Evolutionary conservation across 768 basidiomycete genomes (phyloP).

Genomic region (Agrocybe pediades): DNA sequence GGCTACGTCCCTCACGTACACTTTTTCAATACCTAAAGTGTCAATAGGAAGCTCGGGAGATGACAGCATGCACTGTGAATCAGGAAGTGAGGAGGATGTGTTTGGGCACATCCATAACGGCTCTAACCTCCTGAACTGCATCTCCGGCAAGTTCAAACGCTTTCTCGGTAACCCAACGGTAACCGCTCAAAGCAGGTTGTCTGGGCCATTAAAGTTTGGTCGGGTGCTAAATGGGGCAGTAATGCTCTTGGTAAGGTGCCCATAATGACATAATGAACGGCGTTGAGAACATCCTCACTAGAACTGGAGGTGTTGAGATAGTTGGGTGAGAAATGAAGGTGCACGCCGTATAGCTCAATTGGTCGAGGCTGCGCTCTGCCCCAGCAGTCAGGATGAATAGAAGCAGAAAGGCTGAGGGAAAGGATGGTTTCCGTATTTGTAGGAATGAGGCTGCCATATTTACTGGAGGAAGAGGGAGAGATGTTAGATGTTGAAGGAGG

Average conservation of each 20-base stretch:
- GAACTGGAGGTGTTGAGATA: conserved; percentile 46
- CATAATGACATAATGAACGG: conserved; percentile 74
- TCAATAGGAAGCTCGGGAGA: not conserved
- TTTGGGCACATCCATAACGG: conserved; percentile 47
- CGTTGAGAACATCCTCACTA: conserved; percentile 54
- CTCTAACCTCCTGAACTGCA: conserved; percentile 36
- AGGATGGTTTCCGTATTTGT: conserved; percentile 43
- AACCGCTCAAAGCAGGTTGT: conserved; percentile 36
- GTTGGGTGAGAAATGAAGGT: conserved; percentile 41
- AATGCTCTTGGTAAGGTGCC: conserved; percentile 55
- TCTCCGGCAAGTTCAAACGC: conserved; percentile 41
- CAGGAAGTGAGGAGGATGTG: conserved; percentile 51
- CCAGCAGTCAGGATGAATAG: conserved; percentile 56
- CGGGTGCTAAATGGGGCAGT: conserved; percentile 30
- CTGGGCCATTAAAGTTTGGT: conserved; percentile 26
- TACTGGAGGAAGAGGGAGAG: not conserved
- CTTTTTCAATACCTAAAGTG: conserved; percentile 21
- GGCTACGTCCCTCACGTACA: conserved; percentile 46
- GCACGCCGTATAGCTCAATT: conserved; percentile 49
- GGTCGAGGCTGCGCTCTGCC: conserved; percentile 48
- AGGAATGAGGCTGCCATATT: not conserved
- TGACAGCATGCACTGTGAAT: conserved; percentile 42
- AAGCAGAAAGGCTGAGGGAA: conserved; percentile 39
- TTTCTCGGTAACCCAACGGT: no score
- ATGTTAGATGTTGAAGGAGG: no score